These are phyloP conservation scores for Eucalyptus polybractea DNA, from an alignment of 345 rosid species.

Conservation along the genomic window DNA sequence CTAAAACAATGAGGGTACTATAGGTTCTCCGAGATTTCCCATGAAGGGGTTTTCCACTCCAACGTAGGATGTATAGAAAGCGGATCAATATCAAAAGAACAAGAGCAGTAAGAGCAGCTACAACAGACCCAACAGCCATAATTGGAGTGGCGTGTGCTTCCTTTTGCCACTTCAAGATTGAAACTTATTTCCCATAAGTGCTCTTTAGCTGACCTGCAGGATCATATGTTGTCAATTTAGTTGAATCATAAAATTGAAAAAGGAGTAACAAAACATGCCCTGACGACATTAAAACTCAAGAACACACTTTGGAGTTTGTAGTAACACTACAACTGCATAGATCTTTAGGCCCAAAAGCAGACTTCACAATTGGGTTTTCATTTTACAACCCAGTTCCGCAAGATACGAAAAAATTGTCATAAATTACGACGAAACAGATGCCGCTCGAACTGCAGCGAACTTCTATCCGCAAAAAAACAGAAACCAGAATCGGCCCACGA, in stretches of 20 bases:
- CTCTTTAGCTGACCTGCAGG: neutral
- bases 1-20: conserved; percentile 44
- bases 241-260: neutral
- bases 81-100: conserved; percentile 7
- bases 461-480: neutral
- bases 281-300: neutral
- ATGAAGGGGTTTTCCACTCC: conserved; percentile 28
- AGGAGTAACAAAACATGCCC: neutral
- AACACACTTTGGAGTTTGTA: neutral
- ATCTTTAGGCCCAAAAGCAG: neutral
- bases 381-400: neutral
- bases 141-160: neutral
- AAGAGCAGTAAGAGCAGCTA: neutral
- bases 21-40: conserved; percentile 18
- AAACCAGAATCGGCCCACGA: neutral
- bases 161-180: neutral
- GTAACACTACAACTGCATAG: neutral
- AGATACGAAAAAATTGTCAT: neutral
- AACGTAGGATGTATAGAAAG: conserved; percentile 8
- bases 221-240: neutral
- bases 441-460: neutral
- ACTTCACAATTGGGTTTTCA: neutral
- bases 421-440: neutral
- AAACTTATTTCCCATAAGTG: neutral
- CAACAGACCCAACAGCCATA: conserved; percentile 3